Conservation (phyloP, 1,139 yeast genomes). For the Kodamaea suecica region DNA sequence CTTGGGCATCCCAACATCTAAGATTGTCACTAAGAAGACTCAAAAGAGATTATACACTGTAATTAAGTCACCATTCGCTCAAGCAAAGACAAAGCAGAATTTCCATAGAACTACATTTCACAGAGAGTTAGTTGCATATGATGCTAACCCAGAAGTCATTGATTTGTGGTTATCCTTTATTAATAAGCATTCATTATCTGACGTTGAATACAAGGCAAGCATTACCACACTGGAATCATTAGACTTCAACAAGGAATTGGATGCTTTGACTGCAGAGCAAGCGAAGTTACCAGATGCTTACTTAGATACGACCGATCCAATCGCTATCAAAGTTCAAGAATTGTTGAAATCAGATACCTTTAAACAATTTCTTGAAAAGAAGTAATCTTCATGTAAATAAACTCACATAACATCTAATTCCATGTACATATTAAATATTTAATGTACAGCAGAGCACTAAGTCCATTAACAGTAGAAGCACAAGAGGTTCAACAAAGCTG, state of each 20-base stretch:
- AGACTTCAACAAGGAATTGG: slow-evolving; percentile 37
- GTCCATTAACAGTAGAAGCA: too few relatives aligned
- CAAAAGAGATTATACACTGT: slow-evolving; percentile 86
- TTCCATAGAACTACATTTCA: slow-evolving; percentile 85
- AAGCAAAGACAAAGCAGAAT: slow-evolving; percentile 92
- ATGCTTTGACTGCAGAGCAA: slow-evolving; percentile 25
- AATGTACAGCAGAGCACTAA: too few relatives aligned
- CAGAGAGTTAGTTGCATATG: slow-evolving; percentile 71
- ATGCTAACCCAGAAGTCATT: slow-evolving; percentile 79
- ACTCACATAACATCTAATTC: slow-evolving; percentile 1
- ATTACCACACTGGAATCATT: slow-evolving; percentile 59
- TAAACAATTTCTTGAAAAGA: slow-evolving; percentile 29
- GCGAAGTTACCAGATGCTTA: slow-evolving; percentile 37
- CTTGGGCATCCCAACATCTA: slow-evolving; percentile 72
- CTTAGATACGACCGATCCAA: slow-evolving; percentile 50
- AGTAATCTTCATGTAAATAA: slow-evolving; percentile 16
- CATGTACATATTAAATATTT: background rate
- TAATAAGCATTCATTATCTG: slow-evolving; percentile 72
- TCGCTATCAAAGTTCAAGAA: slow-evolving; percentile 70
- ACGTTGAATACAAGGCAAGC: slow-evolving; percentile 79
- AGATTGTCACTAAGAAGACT: slow-evolving; percentile 57
- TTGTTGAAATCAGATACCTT: slow-evolving; percentile 58
- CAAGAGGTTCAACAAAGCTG: too few relatives aligned
- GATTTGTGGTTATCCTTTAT: slow-evolving; percentile 81
- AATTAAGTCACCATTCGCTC: slow-evolving; percentile 88